Percentiles rank a stretch among this genome's conserved stretches.
phyloP scores from a whole-genome alignment of 1,284 basidiomycete genomes.

The Fomes fomentarius region DNA sequence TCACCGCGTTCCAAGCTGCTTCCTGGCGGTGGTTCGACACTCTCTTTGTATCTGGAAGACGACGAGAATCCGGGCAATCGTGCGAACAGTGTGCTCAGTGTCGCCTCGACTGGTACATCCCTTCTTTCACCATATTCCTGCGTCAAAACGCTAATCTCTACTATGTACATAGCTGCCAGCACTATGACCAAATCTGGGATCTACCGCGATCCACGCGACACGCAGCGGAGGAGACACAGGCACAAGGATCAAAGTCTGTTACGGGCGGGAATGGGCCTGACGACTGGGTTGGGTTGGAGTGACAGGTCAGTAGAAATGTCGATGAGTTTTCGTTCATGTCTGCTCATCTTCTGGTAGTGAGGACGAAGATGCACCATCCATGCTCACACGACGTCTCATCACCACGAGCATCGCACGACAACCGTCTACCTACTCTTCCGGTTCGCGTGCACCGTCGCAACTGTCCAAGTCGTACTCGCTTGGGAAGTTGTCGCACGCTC shows the following conservation, averaged over 20 bases:
- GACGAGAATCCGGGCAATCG: slow-evolving; percentile 12
- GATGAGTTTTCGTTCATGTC: not conserved
- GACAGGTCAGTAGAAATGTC: slow-evolving; percentile 56
- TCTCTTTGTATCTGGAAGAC: slow-evolving; percentile 23
- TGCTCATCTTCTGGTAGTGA: slow-evolving; percentile 51
- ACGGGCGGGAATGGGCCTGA: slow-evolving; percentile 73
- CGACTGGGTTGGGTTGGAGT: slow-evolving; percentile 83
- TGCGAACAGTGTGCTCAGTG: slow-evolving; percentile 32
- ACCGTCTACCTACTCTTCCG: slow-evolving; percentile 26
- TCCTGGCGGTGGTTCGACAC: slow-evolving; percentile 24
- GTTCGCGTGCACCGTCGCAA: slow-evolving; percentile 24
- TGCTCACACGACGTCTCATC: slow-evolving; percentile 69
- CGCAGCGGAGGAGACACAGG: slow-evolving; percentile 58
- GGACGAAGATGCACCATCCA: slow-evolving; percentile 80
- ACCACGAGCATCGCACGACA: slow-evolving; percentile 54
- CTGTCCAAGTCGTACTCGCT: slow-evolving; percentile 19
- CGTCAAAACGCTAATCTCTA: too few relatives aligned
- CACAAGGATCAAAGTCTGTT: slow-evolving; percentile 75
- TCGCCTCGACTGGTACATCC: slow-evolving; percentile 29
- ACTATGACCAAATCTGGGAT: slow-evolving; percentile 57
- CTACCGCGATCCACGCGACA: slow-evolving; percentile 68
- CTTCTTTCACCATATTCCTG: too few relatives aligned
- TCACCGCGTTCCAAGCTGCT: slow-evolving; percentile 76
- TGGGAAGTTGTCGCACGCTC: slow-evolving; percentile 15
- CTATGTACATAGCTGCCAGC: slow-evolving; percentile 32